These are phyloP conservation scores for Kodamaea kaohsiungensis DNA, from an alignment of 805 yeast genomes.

Conservation along the genomic window DNA sequence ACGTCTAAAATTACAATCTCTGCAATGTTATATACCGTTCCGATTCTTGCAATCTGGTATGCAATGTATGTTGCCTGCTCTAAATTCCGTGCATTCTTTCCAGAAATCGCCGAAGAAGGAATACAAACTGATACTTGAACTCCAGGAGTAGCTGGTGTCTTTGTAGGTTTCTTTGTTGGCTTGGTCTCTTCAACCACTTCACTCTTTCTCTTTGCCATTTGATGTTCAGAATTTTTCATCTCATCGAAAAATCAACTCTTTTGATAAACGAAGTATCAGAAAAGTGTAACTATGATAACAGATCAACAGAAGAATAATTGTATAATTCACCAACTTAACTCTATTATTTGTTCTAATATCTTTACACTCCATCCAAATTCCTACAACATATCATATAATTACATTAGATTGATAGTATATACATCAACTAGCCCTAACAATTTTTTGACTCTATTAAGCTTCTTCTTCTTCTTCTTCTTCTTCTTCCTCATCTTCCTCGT, in stretches of 20 bases:
- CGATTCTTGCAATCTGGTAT: conserved; percentile 78
- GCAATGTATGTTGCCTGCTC: conserved; percentile 73
- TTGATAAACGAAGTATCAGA: not conserved
- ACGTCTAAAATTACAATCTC: conserved; percentile 75
- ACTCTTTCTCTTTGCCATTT: conserved; percentile 25
- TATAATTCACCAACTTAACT: not conserved
- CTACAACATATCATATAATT: not conserved
- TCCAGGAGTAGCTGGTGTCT: conserved; percentile 17
- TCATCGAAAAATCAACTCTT: not conserved
- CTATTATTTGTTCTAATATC: too few species aligned
- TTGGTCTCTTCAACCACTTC: conserved; percentile 16
- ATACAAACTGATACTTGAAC: conserved; percentile 62
- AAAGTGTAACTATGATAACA: not conserved
- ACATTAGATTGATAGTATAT: conserved; percentile 1
- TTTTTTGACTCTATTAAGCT: conserved; percentile 4
- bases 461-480: conserved; percentile 29
- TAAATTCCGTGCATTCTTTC: conserved; percentile 57
- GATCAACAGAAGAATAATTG: not conserved
- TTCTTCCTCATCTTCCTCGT: conserved; percentile 41
- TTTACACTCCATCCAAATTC: not conserved
- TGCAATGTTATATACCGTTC: conserved; percentile 65
- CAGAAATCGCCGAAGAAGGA: conserved; percentile 64
- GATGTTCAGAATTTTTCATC: conserved; percentile 2
- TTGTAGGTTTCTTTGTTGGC: conserved; percentile 33
- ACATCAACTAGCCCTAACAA: not conserved